Percentiles rank a stretch among this genome's conserved stretches.
Conservation (phyloP, 1,284 basidiomycete genomes). For the Rhizoctonia solani region DNA sequence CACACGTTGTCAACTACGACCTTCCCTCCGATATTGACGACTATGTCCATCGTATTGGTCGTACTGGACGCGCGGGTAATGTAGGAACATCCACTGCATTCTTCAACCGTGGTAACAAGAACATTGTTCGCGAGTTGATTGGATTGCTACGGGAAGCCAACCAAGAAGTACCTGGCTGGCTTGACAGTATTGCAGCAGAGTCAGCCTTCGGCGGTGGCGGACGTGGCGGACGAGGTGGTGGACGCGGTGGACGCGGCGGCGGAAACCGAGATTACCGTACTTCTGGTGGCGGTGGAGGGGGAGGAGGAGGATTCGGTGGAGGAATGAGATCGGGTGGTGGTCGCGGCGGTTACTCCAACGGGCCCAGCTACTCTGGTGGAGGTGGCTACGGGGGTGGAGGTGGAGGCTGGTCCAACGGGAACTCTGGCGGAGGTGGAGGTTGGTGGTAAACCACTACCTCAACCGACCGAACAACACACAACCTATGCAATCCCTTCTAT, state of each 20-base stretch:
- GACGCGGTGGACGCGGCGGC: conserved; percentile 64
- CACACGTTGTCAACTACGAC: conserved; percentile 98
- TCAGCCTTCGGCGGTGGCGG: conserved; percentile 68
- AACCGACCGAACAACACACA: background rate
- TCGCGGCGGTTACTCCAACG: conserved; percentile 43
- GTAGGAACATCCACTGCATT: conserved; percentile 94
- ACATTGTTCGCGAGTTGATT: conserved; percentile 89
- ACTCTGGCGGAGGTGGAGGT: conserved; percentile 48
- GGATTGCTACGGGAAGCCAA: conserved; percentile 96
- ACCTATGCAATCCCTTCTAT: conserved; percentile 26
- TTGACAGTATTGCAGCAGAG: conserved; percentile 86
- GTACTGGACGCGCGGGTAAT: conserved; percentile 99
- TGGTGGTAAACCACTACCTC: conserved; percentile 21
- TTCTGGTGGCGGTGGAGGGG: too few relatives aligned
- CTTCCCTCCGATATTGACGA: conserved; percentile 99
- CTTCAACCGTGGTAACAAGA: conserved; percentile 90
- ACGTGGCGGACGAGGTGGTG: conserved; percentile 56
- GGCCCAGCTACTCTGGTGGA: conserved; percentile 37
- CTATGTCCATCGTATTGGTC: conserved; percentile 98
- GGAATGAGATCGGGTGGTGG: conserved; percentile 46
- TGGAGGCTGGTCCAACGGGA: conserved; percentile 49
- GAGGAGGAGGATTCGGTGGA: conserved; percentile 46
- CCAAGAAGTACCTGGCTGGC: conserved; percentile 93
- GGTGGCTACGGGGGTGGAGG: conserved; percentile 42
- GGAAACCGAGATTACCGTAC: conserved; percentile 55